Evolutionary conservation across 83 land plant species (phyloP).

Genomic region (Diphasiastrum complanatum): DNA sequence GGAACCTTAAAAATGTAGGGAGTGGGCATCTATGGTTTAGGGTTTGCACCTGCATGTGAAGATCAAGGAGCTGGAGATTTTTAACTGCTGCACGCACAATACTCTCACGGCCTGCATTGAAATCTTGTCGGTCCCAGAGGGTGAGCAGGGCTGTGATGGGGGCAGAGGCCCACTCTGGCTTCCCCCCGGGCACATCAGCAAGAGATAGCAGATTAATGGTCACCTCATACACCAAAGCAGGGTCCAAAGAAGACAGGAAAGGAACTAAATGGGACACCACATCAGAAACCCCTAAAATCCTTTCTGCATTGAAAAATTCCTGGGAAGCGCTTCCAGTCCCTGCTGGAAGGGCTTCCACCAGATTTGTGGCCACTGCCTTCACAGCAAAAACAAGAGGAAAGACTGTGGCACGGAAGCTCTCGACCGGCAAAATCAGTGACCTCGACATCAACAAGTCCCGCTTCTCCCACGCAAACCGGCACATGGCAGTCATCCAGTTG

Average conservation of each 20-base stretch:
- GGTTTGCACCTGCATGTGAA: constrained; percentile 76
- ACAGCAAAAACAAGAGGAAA: constrained; percentile 77
- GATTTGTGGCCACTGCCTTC: constrained; percentile 86
- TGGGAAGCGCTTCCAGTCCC: too few relatives aligned
- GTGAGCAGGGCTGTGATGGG: constrained; percentile 86
- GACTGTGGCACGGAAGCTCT: constrained; percentile 75
- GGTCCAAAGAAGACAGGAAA: constrained; percentile 79
- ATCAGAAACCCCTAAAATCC: constrained; percentile 86
- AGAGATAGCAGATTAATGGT: constrained; percentile 82
- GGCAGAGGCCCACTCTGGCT: constrained; percentile 96
- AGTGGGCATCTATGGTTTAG: background rate
- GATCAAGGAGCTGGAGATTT: constrained; percentile 84
- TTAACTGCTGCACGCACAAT: constrained; percentile 92
- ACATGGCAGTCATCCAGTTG: constrained; percentile 71
- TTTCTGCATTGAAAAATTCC: constrained; percentile 61
- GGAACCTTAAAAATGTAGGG: constrained; percentile 6
- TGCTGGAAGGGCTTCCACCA: constrained; percentile 34
- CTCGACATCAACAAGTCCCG: constrained; percentile 72
- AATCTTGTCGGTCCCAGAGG: constrained; percentile 95
- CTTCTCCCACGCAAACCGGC: constrained; percentile 73
- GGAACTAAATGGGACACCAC: constrained; percentile 83
- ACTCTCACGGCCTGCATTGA: constrained; percentile 82
- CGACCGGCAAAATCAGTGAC: constrained; percentile 66
- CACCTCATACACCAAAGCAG: constrained; percentile 84
- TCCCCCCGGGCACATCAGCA: constrained; percentile 97